Conservation (phyloP, 495 filamentous ascomycete genomes). For the Penicillium silybi region DNA sequence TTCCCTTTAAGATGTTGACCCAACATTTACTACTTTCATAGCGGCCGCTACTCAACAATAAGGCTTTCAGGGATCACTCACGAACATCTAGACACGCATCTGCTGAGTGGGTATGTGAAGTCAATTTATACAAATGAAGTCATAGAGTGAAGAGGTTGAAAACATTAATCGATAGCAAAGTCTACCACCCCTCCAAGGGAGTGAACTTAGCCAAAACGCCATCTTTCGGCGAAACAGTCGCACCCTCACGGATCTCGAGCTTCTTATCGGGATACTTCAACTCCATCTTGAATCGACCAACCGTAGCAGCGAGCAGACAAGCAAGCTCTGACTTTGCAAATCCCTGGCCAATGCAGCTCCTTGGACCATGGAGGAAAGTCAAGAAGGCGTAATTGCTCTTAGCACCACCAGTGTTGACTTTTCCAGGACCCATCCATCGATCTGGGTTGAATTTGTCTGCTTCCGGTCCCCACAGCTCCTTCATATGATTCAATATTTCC, state of each 20-base stretch:
- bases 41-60: too few species aligned
- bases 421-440: slow-evolving; percentile 61
- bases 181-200: slow-evolving; percentile 63
- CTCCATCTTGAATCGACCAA: slow-evolving; percentile 67
- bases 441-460: slow-evolving; percentile 78
- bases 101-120: too few species aligned
- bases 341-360: slow-evolving; percentile 73
- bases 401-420: slow-evolving; percentile 51
- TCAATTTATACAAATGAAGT: too few species aligned
- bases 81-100: too few species aligned
- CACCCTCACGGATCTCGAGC: slow-evolving; percentile 52
- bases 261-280: slow-evolving; percentile 56
- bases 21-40: too few species aligned
- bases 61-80: too few species aligned
- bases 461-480: slow-evolving; percentile 77
- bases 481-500: slow-evolving; percentile 64
- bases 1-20: too few species aligned
- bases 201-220: slow-evolving; percentile 61
- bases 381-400: slow-evolving; percentile 68
- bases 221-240: slow-evolving; percentile 61
- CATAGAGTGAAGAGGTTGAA: not conserved
- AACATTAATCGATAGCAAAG: not conserved
- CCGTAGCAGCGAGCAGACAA: slow-evolving; percentile 69
- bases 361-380: slow-evolving; percentile 79
- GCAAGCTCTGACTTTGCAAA: slow-evolving; percentile 87